Base-by-base conservation (phyloP, 2,329 filamentous ascomycete genomes). In the Aspergillus neotritici region DNA sequence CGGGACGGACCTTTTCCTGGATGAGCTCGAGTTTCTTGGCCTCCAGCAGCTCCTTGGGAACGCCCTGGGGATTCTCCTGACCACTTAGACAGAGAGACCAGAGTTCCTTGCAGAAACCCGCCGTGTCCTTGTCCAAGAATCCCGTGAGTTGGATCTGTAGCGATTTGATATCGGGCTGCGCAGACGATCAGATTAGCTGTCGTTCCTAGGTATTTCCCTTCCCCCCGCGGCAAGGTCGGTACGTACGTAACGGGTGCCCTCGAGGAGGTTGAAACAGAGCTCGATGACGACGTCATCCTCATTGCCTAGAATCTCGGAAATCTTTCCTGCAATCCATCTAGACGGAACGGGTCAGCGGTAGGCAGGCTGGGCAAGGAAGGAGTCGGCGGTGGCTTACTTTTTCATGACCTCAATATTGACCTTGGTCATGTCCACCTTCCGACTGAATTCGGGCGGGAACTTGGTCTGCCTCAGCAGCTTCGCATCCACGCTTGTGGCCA, bases 391-490 rank as follows among this genome's bases (percentile, higher is more conserved):
- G 7, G 7, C 83, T 61, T 64, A 94, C 87, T 93, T 94, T 77
- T 96, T 96, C 82, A 98, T 94, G 43, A 98, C 87, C 67, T 94
- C 88, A 39, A 95, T 76, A 64, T 98, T 96, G 67, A 98, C 89
- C 73, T 97, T 97, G 56, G 83, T 81, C 80, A 94, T 95, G 73
- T 98, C 90, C 52, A 98, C 93, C 73, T 96, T 96, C 64, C 87
- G 83, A 63, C 80, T 91, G 71, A 97, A 98, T 62, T 96, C 89
- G 6, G 84, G 78, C 35, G 93, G 93, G 52, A 96, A 97, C 63
- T 94, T 96, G 43, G 90, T 97, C 67, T 84, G 83, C 76, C 84
- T 87, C 44, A 96, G 73, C 58, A 94, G 79, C 74, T 94, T 94
- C 53, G 86, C 84, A 68, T 96, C 91, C 49, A 93, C 87, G 53